Conservation (phyloP, 83 land plant genomes). For the Picea engelmannii region DNA sequence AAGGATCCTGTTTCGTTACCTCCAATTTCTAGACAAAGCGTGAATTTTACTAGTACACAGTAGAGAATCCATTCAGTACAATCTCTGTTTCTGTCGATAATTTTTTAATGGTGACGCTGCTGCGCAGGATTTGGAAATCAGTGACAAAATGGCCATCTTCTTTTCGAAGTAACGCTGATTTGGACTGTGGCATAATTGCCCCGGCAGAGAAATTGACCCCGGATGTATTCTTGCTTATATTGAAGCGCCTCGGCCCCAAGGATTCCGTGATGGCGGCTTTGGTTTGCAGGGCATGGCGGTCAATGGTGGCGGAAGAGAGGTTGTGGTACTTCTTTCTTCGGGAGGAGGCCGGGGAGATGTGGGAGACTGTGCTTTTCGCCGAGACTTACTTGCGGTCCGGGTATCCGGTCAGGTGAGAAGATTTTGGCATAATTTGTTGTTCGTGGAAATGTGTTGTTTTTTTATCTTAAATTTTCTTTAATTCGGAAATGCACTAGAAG, state of each 20-base stretch:
- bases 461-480: too few relatives aligned
- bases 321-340: constrained; percentile 59
- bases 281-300: constrained; percentile 45
- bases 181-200: background rate
- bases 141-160: constrained; percentile 6
- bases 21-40: too few relatives aligned
- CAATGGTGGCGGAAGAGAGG: constrained; percentile 38
- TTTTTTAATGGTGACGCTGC: constrained; percentile 10
- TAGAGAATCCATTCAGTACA: too few relatives aligned
- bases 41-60: too few relatives aligned
- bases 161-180: background rate
- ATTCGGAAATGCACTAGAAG: too few relatives aligned
- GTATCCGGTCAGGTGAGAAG: constrained; percentile 34
- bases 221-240: constrained; percentile 45
- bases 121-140: constrained; percentile 25
- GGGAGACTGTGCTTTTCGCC: constrained; percentile 51
- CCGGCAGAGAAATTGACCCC: constrained; percentile 29
- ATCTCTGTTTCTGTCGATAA: background rate
- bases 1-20: too few relatives aligned
- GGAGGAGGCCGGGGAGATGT: constrained; percentile 30
- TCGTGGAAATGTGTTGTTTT: too few relatives aligned
- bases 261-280: constrained; percentile 39
- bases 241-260: constrained; percentile 40
- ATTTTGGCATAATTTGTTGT: background rate
- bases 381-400: constrained; percentile 49